Base-by-base conservation (phyloP, 2,329 filamentous ascomycete genomes). In the Lasiodiplodia gonubiensis region DNA sequence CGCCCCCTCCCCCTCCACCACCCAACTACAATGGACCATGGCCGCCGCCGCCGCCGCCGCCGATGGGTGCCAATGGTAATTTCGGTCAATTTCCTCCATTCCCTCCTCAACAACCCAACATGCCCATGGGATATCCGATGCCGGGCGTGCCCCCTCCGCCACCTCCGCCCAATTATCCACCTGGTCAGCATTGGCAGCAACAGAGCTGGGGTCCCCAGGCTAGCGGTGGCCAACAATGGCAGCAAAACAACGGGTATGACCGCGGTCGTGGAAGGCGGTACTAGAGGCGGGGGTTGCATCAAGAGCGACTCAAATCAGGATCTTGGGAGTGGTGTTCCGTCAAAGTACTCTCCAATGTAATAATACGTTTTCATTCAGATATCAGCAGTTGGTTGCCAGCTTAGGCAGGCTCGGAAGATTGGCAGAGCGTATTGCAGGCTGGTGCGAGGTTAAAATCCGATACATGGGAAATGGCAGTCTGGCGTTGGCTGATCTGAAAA, bases 71-170 rank as follows among this genome's bases (percentile, higher is more conserved):
- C 4, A 67, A 52, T 23, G 33, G 55, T 18, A 48, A 48, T 25
- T 67, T 39, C 25, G 30, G 53, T 21, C 64, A 60, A 33, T 67
- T 61, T 7, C 54, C 65, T 33, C 39, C 39, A 4, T 67, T 60
- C 10, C 65, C 54, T 30, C 54, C 65, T 42, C 65, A 60, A n/a
- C 51, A 42, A 52, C 48, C 65, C 33, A 66, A 42, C 48, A 67
- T 67, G 48, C 55, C 54, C 18, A 61, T 67, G 46, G 65, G 65
- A 7, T 67, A 61, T 51, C 63, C 63, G 14, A 65, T 65, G 51
- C 63, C 60, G 11, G 46, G 35, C 33, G 46, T 42, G 2, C 54
- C 64, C 10, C 65, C 65, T 37, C 64, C 64, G 16, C 48, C 59
- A 1, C 53, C 33, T 4, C 60, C 63, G 21, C 49, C 63, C 2